Conservation (phyloP, 495 filamentous ascomycete species). For the Niebla homalea region DNA sequence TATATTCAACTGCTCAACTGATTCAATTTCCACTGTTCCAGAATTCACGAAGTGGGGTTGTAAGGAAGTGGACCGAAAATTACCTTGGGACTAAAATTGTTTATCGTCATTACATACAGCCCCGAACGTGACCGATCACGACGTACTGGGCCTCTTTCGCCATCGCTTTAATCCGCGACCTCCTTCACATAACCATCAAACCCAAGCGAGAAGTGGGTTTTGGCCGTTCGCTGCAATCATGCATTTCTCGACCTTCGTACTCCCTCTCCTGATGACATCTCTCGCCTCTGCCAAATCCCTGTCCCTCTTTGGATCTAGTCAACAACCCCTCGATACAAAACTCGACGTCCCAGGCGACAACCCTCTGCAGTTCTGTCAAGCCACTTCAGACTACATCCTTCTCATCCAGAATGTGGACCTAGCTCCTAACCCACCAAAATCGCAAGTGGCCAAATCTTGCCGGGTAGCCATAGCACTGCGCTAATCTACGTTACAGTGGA, state of each 20-base stretch:
- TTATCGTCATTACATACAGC: no score
- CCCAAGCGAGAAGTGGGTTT: no score
- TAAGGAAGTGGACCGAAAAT: no score
- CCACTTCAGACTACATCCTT: slow-evolving; percentile 48
- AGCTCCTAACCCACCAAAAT: slow-evolving; percentile 67
- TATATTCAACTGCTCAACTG: no score
- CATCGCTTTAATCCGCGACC: no score
- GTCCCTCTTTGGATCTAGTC: slow-evolving; percentile 16
- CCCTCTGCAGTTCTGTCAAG: slow-evolving; percentile 59
- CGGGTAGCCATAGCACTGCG: not conserved
- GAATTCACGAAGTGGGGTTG: no score
- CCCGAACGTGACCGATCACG: no score
- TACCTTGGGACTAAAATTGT: no score
- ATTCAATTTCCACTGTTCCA: no score
- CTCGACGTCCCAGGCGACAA: slow-evolving; percentile 56
- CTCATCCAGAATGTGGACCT: slow-evolving; percentile 68
- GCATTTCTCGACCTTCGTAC: slow-evolving; percentile 8
- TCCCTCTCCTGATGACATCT: slow-evolving; percentile 18
- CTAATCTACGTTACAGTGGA: slow-evolving; percentile 43
- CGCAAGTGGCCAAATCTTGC: slow-evolving; percentile 45
- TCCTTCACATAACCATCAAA: no score
- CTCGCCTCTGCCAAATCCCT: slow-evolving; percentile 14
- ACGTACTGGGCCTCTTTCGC: no score
- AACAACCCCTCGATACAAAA: slow-evolving; percentile 18
- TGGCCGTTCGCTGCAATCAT: not conserved